phyloP scores from a whole-genome alignment of 768 basidiomycete genomes.

The Suillus occidentalis region DNA sequence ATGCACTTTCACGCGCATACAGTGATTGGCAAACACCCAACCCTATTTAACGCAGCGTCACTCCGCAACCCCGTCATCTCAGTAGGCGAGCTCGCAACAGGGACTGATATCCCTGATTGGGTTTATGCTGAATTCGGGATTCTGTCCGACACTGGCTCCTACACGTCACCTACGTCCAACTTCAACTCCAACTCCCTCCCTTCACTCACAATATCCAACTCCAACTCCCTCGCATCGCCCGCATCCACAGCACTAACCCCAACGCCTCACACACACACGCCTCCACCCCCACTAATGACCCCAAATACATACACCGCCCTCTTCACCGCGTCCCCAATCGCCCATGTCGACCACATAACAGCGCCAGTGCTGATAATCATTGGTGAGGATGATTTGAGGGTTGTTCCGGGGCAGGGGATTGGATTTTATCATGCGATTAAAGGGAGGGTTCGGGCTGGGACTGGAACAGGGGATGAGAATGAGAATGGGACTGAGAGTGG shows the following conservation, averaged over 20 bases:
- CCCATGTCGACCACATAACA: slow-evolving; percentile 48
- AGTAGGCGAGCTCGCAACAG: slow-evolving; percentile 46
- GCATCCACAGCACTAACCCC: not conserved
- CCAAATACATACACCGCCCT: slow-evolving; percentile 45
- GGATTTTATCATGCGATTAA: not conserved
- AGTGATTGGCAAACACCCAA: slow-evolving; percentile 67
- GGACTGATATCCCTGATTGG: slow-evolving; percentile 74
- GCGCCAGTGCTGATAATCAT: slow-evolving; percentile 50
- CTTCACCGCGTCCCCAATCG: slow-evolving; percentile 54
- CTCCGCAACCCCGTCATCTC: slow-evolving; percentile 73
- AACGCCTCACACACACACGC: not conserved
- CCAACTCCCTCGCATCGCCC: not conserved
- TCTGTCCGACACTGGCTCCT: slow-evolving; percentile 19
- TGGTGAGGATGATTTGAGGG: not conserved
- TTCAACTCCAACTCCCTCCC: too few relatives aligned
- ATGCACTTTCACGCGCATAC: not conserved
- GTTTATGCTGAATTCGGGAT: slow-evolving; percentile 41
- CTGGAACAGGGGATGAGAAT: not conserved
- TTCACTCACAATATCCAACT: too few relatives aligned
- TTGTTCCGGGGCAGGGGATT: not conserved
- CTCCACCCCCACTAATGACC: slow-evolving; percentile 36
- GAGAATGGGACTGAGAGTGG: not conserved
- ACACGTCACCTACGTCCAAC: not conserved
- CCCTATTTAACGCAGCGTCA: slow-evolving; percentile 60
- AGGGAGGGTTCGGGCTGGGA: not conserved